Base-by-base conservation (phyloP, 768 basidiomycete species). In the Multifurca ochricompacta region DNA sequence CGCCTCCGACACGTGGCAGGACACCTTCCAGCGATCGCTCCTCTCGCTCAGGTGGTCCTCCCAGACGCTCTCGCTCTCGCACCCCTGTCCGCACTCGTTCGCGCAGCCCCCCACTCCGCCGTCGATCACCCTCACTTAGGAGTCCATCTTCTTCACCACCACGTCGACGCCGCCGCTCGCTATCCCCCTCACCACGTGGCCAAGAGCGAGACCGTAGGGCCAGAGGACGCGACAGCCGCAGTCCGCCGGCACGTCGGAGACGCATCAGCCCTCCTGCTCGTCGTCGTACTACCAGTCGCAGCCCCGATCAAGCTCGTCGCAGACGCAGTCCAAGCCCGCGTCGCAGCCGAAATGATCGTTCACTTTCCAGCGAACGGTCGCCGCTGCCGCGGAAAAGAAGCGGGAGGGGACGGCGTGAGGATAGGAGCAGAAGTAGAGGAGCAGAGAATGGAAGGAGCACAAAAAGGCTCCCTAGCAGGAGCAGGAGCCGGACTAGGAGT, bases 151-250 rank as follows among this genome's bases (percentile, higher is more conserved):
- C 31, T 32, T 51, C 59, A 3, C 50, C 49, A 40, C 48, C 50
- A 4, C 60, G 58, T 11, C 73, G 72, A 14, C 72, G 75, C n/a
- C 71, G 68, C 10, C 73, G 69, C 60, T 67, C 80, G 63, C 66
- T 77, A 65, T 66, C 81, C 9, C 73, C 70, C 14, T 77, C 82
- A 1, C 80, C 79, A 6, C 72, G 72, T 41, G 71, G 73, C 35
- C 63, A 56, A 14, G 51, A 60, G 5, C 58, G 64, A 4, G 62
- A 64, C 42, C 60, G 66, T 32, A 61, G 63, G 41, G 36, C 23
- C 11, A 52, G 60, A 48, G 51, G 48, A 4, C 53, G 65, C 25
- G 74, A 74, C 59, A 81, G 78, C 56, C 78, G 80, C 42, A 82
- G 80, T 63, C 85, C 82, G 0, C 80, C 72, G 19, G 58, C 67